These are phyloP conservation scores for Phanerochaete sordida DNA, from an alignment of 768 basidiomycete species.

Conservation along the genomic window DNA sequence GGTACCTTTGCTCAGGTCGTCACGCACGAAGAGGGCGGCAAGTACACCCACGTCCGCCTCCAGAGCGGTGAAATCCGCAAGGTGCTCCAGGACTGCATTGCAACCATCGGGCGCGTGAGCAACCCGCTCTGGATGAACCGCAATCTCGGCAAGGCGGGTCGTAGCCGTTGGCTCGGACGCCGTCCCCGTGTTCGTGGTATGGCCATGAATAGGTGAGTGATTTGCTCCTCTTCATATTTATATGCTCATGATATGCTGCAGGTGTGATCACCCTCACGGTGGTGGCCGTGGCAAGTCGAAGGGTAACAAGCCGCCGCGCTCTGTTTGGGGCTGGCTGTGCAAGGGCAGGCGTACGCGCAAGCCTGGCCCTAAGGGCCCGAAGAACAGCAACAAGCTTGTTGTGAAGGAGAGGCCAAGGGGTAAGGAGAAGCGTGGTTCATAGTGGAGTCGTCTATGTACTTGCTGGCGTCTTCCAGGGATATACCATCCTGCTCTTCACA, in stretches of 20 bases:
- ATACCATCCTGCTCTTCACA: no score
- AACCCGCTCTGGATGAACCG: constrained; percentile 87
- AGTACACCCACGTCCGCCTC: constrained; percentile 80
- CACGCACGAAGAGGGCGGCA: constrained; percentile 64
- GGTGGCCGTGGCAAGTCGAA: constrained; percentile 98
- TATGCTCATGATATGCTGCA: constrained; percentile 27
- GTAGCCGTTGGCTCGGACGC: constrained; percentile 82
- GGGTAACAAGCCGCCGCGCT: constrained; percentile 91
- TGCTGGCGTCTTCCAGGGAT: no score
- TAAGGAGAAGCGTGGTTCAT: constrained; percentile 39
- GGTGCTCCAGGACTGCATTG: constrained; percentile 75
- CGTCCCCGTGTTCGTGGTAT: constrained; percentile 89
- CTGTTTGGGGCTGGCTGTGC: constrained; percentile 89
- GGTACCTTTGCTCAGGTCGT: constrained; percentile 84
- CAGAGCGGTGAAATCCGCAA: constrained; percentile 92
- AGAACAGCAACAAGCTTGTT: constrained; percentile 88
- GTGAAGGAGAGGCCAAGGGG: constrained; percentile 83
- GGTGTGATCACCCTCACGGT: constrained; percentile 91
- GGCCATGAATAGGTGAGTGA: constrained; percentile 88
- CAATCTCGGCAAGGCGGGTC: constrained; percentile 87
- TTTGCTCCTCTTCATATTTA: not conserved
- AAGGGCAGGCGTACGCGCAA: constrained; percentile 93
- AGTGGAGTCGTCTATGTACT: no score
- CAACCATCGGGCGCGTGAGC: constrained; percentile 89
- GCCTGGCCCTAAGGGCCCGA: constrained; percentile 87